Base-by-base conservation (phyloP, 2,329 filamentous ascomycete species). In the Penicillium sp. region DNA sequence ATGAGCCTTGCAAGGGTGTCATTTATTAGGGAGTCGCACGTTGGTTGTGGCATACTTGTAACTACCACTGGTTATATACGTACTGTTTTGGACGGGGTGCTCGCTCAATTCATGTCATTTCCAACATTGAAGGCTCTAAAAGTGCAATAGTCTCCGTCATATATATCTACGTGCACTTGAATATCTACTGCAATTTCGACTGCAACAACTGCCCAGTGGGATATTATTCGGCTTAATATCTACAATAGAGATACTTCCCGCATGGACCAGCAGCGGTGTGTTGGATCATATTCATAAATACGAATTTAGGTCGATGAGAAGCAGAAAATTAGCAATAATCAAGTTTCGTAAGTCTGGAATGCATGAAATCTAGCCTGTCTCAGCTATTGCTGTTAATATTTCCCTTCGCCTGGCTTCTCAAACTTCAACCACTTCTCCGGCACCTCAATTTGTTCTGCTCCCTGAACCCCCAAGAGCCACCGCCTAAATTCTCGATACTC, bases 351-450 rank as follows among this genome's bases (percentile, higher is more conserved):
- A 21, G 9, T 42, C 37, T 21, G 37, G 37, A 42, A 19, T 42
- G 37, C n/a, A 21, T 42, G 37, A 42, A 42, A 5, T 21, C 37
- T 42, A 42, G 19, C 37, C 37, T 42, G 37, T 42, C 37, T 42
- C 37, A 42, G 37, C n/a, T 21, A 42, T 42, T 42, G 5, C 37
- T 42, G 37, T 11, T 42, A 8, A 42, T 42, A 8, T 46, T 46
- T 46, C 27, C 19, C 46, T 35, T 49, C n/a, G 19, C 16, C 47
- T 49, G 27, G 29, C 29, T 49, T 49, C 27, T 49, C 47, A 37
- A 49, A 49, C 47, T 37, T 49, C 31, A 49, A 49, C 47, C 47
- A 49, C 31, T 24, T 49, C 19, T 49, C 29, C 31, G 47, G 47
- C n/a, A 37, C 33, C 19, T 49, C 29, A 21, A 22, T 21, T n/a